Base-by-base conservation (phyloP, 2,329 filamentous ascomycete genomes). In the Alternaria brassicae region DNA sequence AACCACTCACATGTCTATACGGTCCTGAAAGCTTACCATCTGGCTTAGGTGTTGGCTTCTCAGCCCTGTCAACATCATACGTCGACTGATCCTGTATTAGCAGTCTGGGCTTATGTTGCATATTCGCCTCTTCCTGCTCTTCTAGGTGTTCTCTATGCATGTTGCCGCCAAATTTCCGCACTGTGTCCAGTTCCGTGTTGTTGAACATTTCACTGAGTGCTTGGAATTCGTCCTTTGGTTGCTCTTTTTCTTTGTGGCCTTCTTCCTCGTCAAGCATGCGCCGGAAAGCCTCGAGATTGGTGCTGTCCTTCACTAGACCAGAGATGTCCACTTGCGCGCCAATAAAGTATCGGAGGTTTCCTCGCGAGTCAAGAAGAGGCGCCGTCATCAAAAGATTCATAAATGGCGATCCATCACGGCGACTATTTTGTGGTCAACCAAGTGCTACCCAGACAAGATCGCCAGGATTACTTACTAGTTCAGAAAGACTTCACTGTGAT, bases 341-440 rank as follows among this genome's bases (percentile, higher is more conserved):
- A 54, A 92, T 86, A 69, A 87, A 88, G 72, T 92, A 92, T 27
- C 89, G 84, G 1, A 90, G 82, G 0, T 82, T 81, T 2, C 90
- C 90, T 17, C 85, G 83, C 42, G 85, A 89, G 69, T 92, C 90
- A 63, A 88, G 85, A 0, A 92, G 79, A 0, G 89, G 90, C 1
- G 89, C 87, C n/a, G 86, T 84, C 87, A 91, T 91, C 23, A 92
- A 81, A 2, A 93, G 81, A 61, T 92, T 93, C 84, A 92, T 89
- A 70, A 92, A 92, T 0, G 89, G 89, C 0, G 88, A 90, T 0
- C 90, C 90, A 67, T 92, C 90, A n/a, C 89, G 86, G 30, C 89
- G 85, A 69, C 85, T 86, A 36, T 52, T 12, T 13, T 36, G 30
- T 17, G 21, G 44, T 48, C 8, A 48, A 36, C 37, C 3, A 5